Evolutionary conservation across 257 asterid genomes (phyloP).

Genomic region (Cinchona pubescens): DNA sequence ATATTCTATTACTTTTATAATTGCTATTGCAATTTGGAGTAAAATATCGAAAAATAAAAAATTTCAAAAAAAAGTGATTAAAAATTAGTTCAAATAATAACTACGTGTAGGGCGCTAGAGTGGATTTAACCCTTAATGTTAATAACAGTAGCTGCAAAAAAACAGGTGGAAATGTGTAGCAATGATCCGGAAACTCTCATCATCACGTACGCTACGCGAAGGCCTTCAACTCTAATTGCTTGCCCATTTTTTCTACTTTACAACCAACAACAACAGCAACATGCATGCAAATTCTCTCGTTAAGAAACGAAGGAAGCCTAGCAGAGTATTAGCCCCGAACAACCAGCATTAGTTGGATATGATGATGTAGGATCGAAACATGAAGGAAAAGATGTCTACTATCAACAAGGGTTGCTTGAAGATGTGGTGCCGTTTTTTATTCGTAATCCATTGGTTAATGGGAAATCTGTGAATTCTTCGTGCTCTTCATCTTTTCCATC

Average conservation of each 20-base stretch:
- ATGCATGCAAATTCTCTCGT: slow-evolving; percentile 37
- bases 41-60: too few species aligned
- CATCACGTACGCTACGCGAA: slow-evolving; percentile 81
- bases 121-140: too few species aligned
- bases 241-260: slow-evolving; percentile 49
- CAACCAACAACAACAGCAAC: slow-evolving; percentile 13
- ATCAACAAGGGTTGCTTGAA: slow-evolving; percentile 69
- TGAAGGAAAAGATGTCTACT: background rate
- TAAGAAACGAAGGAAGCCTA: slow-evolving; percentile 59
- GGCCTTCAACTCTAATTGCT: slow-evolving; percentile 91
- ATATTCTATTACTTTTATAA: too few species aligned
- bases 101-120: too few species aligned
- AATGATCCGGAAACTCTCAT: slow-evolving; percentile 66
- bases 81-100: too few species aligned
- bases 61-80: too few species aligned
- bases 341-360: slow-evolving; percentile 14
- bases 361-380: slow-evolving; percentile 8
- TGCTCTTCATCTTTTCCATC: slow-evolving; percentile 50
- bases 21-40: too few species aligned
- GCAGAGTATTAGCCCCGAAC: background rate
- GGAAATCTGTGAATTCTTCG: slow-evolving; percentile 38
- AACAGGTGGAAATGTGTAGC: slow-evolving; percentile 72
- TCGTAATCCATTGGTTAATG: slow-evolving; percentile 45
- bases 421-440: slow-evolving; percentile 77
- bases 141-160: too few species aligned